A percentile compares a stretch with the other conserved stretches of the same genome.
phyloP scores from a whole-genome alignment of 768 basidiomycete species.

The Tephrocybe sp. region DNA sequence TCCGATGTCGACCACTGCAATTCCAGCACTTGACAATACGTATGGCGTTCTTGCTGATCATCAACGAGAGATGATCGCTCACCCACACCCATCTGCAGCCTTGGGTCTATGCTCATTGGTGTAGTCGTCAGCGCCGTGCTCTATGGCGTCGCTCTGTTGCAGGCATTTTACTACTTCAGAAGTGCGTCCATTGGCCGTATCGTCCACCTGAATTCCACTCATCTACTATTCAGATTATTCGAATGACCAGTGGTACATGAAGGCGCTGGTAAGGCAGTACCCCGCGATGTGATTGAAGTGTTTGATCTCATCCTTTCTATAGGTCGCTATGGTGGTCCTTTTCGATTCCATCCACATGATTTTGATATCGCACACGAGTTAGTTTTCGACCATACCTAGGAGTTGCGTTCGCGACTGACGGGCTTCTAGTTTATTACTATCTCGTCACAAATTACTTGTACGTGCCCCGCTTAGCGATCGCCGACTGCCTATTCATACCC shows the following conservation, averaged over 20 bases:
- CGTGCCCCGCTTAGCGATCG: not conserved
- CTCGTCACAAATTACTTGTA: conserved; percentile 8
- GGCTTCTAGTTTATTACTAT: conserved; percentile 6
- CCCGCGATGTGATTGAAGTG: no score
- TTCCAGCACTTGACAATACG: conserved; percentile 8
- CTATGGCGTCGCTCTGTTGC: conserved; percentile 7
- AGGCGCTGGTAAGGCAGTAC: conserved; percentile 4
- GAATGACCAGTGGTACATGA: conserved; percentile 5
- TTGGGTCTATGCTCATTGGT: conserved; percentile 12
- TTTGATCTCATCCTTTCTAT: not conserved
- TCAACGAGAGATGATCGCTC: not conserved
- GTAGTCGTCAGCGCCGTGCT: conserved; percentile 7
- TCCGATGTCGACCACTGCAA: conserved; percentile 1
- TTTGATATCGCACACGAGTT: conserved; percentile 7
- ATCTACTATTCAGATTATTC: not conserved
- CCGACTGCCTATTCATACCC: no score
- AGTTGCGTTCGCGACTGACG: no score
- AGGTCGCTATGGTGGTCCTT: not conserved
- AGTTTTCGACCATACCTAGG: not conserved
- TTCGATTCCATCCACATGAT: conserved; percentile 9
- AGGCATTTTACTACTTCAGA: conserved; percentile 7
- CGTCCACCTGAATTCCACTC: not conserved
- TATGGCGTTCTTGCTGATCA: not conserved
- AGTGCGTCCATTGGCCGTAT: not conserved
- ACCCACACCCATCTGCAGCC: not conserved